Evolutionary conservation across 2,329 filamentous ascomycete genomes (phyloP).

Genomic region (Hypoxylon sp.): DNA sequence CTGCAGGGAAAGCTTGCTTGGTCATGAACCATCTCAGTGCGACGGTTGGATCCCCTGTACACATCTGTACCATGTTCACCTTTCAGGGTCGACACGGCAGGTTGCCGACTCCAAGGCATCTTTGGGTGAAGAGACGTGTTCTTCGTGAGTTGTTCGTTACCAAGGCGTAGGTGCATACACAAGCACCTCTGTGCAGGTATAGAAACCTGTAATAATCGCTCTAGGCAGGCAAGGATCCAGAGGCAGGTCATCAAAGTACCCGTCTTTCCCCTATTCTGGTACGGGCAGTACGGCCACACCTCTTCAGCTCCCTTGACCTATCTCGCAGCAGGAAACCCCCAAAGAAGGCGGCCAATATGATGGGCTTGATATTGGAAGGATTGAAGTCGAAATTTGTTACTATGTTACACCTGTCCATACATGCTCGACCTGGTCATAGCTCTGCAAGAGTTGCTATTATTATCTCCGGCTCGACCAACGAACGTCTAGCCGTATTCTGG

Average conservation of each 20-base stretch:
- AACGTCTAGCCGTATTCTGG: not conserved
- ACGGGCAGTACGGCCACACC: no score
- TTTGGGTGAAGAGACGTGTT: slow-evolving; percentile 25
- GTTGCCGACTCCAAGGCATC: slow-evolving; percentile 33
- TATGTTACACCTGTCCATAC: not conserved
- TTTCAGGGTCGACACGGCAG: slow-evolving; percentile 35
- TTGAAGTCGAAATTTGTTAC: slow-evolving; percentile 1
- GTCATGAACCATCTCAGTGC: slow-evolving; percentile 31
- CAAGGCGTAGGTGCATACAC: slow-evolving; percentile 16
- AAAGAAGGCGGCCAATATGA: not conserved
- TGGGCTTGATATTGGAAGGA: not conserved
- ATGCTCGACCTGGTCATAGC: not conserved
- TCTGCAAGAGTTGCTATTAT: slow-evolving; percentile 4
- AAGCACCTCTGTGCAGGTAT: no score
- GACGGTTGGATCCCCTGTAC: slow-evolving; percentile 31
- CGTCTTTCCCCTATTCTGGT: no score
- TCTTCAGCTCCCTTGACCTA: no score
- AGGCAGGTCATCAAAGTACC: no score
- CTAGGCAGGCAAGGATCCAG: no score
- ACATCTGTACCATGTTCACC: slow-evolving; percentile 30
- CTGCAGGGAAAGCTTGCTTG: slow-evolving; percentile 36
- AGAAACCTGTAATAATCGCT: no score
- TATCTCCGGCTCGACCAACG: slow-evolving; percentile 16
- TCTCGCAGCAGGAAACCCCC: not conserved
- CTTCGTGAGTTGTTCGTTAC: slow-evolving; percentile 23